A percentile compares a stretch with the other conserved stretches of the same genome.
Conservation (phyloP, 2,329 filamentous ascomycete species). For the Keithomyces neogunnii region DNA sequence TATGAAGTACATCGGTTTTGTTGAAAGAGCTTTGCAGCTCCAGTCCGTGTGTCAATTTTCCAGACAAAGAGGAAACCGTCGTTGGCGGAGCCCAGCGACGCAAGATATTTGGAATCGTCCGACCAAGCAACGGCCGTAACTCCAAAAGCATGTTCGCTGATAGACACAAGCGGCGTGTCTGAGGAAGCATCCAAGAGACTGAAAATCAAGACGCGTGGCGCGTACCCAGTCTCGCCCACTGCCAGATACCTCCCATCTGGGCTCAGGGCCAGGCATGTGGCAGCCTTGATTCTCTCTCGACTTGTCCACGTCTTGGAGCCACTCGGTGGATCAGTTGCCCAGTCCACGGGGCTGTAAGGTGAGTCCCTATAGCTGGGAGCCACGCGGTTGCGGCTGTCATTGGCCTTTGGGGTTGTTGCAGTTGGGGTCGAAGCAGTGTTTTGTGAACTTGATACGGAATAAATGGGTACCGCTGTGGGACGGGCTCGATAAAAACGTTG, state of each 20-base stretch:
- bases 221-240: conserved; percentile 92
- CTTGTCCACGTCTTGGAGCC: conserved; percentile 73
- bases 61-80: conserved; percentile 93
- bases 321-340: conserved; percentile 48
- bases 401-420: conserved; percentile 47
- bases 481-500: conserved; percentile 90
- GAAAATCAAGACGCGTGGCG: conserved; percentile 84
- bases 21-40: conserved; percentile 70
- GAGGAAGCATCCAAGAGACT: conserved; percentile 71
- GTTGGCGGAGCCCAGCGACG: conserved; percentile 79
- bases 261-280: conserved; percentile 83
- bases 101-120: conserved; percentile 74
- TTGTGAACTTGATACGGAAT: conserved; percentile 47
- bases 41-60: conserved; percentile 75
- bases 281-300: conserved; percentile 86
- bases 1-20: conserved; percentile 86
- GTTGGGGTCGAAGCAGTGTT: conserved; percentile 41
- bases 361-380: conserved; percentile 41
- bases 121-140: conserved; percentile 88
- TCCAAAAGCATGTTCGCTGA: conserved; percentile 85
- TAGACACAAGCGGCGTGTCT: conserved; percentile 73
- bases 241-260: conserved; percentile 80
- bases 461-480: conserved; percentile 62
- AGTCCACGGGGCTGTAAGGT: conserved; percentile 36
- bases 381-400: conserved; percentile 53